These are phyloP conservation scores for Auricularia sp. DNA, from an alignment of 768 basidiomycete species.

Conservation along the genomic window DNA sequence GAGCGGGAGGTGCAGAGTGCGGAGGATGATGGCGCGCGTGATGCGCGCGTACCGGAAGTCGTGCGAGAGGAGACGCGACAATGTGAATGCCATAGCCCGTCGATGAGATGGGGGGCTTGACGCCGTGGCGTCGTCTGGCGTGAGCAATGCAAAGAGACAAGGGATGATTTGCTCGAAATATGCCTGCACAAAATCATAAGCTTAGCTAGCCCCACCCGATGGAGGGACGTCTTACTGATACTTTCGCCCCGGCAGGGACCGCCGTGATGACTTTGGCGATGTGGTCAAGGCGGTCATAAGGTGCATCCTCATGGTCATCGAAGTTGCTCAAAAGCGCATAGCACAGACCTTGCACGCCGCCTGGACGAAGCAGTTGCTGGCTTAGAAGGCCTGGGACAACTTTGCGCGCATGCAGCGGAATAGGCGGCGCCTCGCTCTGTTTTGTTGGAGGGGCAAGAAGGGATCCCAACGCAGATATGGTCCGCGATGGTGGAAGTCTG, in stretches of 20 bases:
- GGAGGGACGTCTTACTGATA: conserved; percentile 33
- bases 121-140: conserved; percentile 19
- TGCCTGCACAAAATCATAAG: conserved; percentile 30
- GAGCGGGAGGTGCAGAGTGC: conserved; percentile 47
- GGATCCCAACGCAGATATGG: conserved; percentile 53
- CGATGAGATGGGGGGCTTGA: conserved; percentile 35
- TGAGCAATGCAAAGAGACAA: conserved; percentile 41
- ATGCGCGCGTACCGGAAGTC: conserved; percentile 8
- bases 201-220: conserved; percentile 11
- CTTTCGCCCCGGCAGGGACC: conserved; percentile 46
- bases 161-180: conserved; percentile 52
- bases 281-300: conserved; percentile 64
- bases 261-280: conserved; percentile 52
- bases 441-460: conserved; percentile 34
- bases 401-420: conserved; percentile 45
- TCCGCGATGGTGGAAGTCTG: conserved; percentile 57
- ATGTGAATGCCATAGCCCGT: conserved; percentile 55
- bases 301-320: conserved; percentile 40
- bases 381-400: conserved; percentile 56
- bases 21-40: conserved; percentile 26
- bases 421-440: conserved; percentile 15
- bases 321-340: conserved; percentile 60
- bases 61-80: conserved; percentile 52
- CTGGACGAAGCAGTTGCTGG: conserved; percentile 57
- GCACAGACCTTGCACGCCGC: conserved; percentile 61